These are phyloP conservation scores for Senna siamea DNA, from an alignment of 306 rosid genomes.

Conservation along the genomic window DNA sequence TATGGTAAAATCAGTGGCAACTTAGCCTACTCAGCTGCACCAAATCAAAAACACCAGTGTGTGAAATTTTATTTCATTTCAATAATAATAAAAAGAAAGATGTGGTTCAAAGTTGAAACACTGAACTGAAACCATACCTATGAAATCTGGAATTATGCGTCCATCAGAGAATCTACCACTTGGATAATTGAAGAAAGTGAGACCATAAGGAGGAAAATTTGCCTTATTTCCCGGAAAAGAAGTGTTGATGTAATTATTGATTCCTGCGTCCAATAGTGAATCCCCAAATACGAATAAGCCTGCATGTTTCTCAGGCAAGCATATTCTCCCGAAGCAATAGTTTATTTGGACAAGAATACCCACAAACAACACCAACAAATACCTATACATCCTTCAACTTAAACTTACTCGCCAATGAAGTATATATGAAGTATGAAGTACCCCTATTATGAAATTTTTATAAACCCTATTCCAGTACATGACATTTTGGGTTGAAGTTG, in stretches of 20 bases:
- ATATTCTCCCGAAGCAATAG: background rate
- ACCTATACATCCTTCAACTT: background rate
- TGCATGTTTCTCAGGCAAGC: slow-evolving; percentile 20
- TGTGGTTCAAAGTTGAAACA: background rate
- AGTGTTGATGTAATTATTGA: slow-evolving; percentile 54
- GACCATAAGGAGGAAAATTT: slow-evolving; percentile 49
- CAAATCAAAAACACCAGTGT: background rate
- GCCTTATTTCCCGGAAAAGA: background rate
- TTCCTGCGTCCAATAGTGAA: slow-evolving; percentile 57
- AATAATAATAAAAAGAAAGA: background rate
- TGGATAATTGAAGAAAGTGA: slow-evolving; percentile 50
- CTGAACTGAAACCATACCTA: background rate
- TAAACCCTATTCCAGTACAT: too few relatives aligned
- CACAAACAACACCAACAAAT: background rate
- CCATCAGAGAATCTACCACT: slow-evolving; percentile 55
- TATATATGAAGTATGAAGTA: too few relatives aligned
- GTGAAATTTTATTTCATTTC: background rate
- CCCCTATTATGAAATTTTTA: too few relatives aligned
- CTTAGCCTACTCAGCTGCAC: slow-evolving; percentile 56
- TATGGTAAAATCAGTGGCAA: slow-evolving; percentile 54
- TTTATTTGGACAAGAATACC: background rate
- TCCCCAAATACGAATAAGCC: slow-evolving; percentile 62
- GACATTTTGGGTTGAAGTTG: too few relatives aligned
- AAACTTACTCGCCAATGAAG: too few relatives aligned
- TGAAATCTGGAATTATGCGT: slow-evolving; percentile 46